These are phyloP conservation scores for Lecanicillium sp. DNA, from an alignment of 2,329 filamentous ascomycete genomes.

Conservation along the genomic window DNA sequence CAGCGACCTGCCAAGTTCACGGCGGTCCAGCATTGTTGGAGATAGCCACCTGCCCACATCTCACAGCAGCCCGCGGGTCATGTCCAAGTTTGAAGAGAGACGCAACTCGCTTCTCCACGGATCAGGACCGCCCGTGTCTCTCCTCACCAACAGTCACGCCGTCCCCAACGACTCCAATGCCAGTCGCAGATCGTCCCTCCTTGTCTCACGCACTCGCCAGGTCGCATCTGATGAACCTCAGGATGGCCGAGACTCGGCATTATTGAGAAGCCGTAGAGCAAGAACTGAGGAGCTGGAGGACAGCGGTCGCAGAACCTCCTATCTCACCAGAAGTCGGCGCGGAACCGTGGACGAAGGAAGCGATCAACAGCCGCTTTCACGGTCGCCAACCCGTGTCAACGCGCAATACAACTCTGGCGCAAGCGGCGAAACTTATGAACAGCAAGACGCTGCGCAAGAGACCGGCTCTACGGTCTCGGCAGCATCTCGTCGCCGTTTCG, in stretches of 20 bases:
- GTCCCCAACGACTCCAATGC: conserved; percentile 29
- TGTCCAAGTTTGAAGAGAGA: conserved; percentile 47
- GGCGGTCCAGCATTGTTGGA: conserved; percentile 31
- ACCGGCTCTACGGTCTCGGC: conserved; percentile 30
- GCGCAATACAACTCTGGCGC: conserved; percentile 44
- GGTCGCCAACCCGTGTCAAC: conserved; percentile 46
- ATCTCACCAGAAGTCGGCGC: conserved; percentile 38
- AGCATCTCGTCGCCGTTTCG: conserved; percentile 46
- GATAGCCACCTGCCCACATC: conserved; percentile 31
- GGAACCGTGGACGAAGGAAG: conserved; percentile 40
- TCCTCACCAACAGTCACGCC: conserved; percentile 29
- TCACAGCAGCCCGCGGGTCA: conserved; percentile 37
- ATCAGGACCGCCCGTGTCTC: conserved; percentile 38
- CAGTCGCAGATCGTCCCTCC: conserved; percentile 45
- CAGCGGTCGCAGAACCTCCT: conserved; percentile 29
- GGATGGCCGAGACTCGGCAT: conserved; percentile 26
- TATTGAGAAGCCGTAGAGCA: conserved; percentile 33
- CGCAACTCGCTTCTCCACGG: conserved; percentile 38
- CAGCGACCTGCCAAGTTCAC: conserved; percentile 25
- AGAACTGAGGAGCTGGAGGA: conserved; percentile 43
- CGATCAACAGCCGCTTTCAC: conserved; percentile 41
- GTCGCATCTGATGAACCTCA: conserved; percentile 40
- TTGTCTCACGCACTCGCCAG: conserved; percentile 34
- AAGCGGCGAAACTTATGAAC: conserved; percentile 17
- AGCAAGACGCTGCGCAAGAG: conserved; percentile 25